These are phyloP conservation scores for Dactylonectria estremocensis DNA, from an alignment of 2,329 filamentous ascomycete genomes.

Conservation along the genomic window DNA sequence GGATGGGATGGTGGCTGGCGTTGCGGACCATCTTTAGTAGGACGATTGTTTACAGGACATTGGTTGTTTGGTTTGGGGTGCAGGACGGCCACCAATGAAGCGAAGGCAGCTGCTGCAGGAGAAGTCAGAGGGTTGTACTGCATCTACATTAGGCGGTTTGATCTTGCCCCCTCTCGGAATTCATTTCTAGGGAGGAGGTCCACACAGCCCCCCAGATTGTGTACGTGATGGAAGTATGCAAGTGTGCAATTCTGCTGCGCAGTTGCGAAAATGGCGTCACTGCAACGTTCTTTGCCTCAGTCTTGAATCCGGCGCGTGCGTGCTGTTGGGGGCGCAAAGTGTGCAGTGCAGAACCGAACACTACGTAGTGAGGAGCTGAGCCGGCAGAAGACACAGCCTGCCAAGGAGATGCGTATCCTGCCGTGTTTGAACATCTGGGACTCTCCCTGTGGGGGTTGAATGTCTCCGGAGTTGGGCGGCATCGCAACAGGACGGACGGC, in stretches of 20 bases:
- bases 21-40: conserved; percentile 28
- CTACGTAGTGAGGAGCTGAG: conserved; percentile 1
- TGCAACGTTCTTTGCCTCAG: conserved; percentile 38
- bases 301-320: conserved; percentile 24
- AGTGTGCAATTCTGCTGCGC: conserved; percentile 38
- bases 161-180: conserved; percentile 39
- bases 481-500: neutral
- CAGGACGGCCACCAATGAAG: conserved; percentile 40
- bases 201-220: conserved; percentile 29
- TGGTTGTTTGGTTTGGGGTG: conserved; percentile 41
- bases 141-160: conserved; percentile 39
- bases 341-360: conserved; percentile 8
- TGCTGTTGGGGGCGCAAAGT: conserved; percentile 14
- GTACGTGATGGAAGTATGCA: conserved; percentile 30
- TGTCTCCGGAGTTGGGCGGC: neutral
- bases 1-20: conserved; percentile 32
- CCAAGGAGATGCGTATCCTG: conserved; percentile 5
- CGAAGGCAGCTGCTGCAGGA: conserved; percentile 33
- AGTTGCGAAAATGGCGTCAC: conserved; percentile 48
- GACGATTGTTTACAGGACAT: conserved; percentile 37
- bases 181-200: conserved; percentile 32
- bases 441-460: neutral
- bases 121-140: conserved; percentile 38
- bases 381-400: neutral
- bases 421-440: too few relatives aligned